These are phyloP conservation scores for Alternaria solani DNA, from an alignment of 2,329 filamentous ascomycete genomes.

Conservation along the genomic window DNA sequence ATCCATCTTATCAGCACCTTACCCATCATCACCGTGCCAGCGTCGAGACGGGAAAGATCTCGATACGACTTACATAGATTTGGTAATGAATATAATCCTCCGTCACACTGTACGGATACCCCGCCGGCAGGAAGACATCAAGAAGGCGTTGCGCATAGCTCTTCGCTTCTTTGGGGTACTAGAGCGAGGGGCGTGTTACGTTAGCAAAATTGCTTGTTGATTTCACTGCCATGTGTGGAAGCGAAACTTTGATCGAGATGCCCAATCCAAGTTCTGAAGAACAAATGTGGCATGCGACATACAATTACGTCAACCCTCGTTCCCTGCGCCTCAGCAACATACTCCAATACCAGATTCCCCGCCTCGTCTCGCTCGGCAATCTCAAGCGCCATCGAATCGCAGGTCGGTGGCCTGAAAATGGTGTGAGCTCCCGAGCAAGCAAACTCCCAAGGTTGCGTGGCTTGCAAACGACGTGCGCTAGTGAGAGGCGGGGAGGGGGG, in stretches of 20 bases:
- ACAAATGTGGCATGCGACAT: slow-evolving; percentile 12
- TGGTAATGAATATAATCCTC: slow-evolving; percentile 83
- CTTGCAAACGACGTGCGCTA: background rate
- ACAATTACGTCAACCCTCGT: slow-evolving; percentile 59
- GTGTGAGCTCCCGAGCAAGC: background rate
- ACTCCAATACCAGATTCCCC: slow-evolving; percentile 59
- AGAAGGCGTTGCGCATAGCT: slow-evolving; percentile 55
- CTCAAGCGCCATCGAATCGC: slow-evolving; percentile 5
- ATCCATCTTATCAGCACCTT: slow-evolving; percentile 30
- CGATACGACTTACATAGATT: slow-evolving; percentile 60
- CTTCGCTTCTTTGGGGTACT: slow-evolving; percentile 15
- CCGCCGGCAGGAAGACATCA: slow-evolving; percentile 83
- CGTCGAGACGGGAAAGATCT: background rate
- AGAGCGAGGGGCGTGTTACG: background rate
- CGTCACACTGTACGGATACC: slow-evolving; percentile 88
- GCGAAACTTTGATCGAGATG: background rate
- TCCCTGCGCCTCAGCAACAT: slow-evolving; percentile 51
- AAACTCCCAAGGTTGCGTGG: background rate
- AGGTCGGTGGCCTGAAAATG: background rate
- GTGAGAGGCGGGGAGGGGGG: background rate
- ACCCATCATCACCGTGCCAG: background rate
- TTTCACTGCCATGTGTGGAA: background rate
- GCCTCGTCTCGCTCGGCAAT: slow-evolving; percentile 60
- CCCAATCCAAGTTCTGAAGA: background rate
- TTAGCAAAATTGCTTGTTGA: background rate